These are phyloP conservation scores for Macrocybe gigantea DNA, from an alignment of 768 basidiomycete species.

Conservation along the genomic window DNA sequence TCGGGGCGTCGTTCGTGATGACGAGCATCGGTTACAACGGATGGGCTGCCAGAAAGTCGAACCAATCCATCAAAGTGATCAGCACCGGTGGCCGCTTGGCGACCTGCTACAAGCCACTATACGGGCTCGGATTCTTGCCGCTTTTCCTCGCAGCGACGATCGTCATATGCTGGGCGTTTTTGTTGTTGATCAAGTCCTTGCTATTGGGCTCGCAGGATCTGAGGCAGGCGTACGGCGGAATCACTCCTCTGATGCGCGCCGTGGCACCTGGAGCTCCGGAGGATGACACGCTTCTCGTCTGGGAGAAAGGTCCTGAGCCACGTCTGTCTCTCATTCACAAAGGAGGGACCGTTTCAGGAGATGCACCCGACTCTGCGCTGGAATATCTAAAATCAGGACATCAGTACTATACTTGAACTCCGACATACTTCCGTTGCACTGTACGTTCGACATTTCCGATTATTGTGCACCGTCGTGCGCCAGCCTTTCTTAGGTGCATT, in stretches of 20 bases:
- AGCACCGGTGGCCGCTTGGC: conserved; percentile 1
- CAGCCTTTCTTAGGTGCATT: too few species aligned
- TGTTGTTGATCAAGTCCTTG: not conserved
- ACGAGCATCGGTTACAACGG: conserved; percentile 1
- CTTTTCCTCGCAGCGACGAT: not conserved
- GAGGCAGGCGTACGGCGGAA: not conserved
- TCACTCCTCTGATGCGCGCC: not conserved
- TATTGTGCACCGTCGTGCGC: too few species aligned
- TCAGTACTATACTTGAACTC: not conserved
- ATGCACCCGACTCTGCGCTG: conserved; percentile 5
- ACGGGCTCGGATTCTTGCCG: not conserved
- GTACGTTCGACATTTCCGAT: too few species aligned
- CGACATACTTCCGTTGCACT: too few species aligned
- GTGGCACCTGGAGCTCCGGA: conserved; percentile 3
- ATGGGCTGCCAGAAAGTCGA: not conserved
- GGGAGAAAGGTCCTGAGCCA: conserved; percentile 8
- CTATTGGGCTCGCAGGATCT: not conserved
- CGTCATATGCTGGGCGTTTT: not conserved
- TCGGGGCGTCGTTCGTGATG: not conserved
- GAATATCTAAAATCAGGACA: conserved; percentile 6
- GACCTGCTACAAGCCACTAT: not conserved
- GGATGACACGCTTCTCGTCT: conserved; percentile 7
- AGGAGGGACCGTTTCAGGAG: conserved; percentile 4
- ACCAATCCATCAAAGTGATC: not conserved
- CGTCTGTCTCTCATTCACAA: conserved; percentile 6